Base-by-base conservation (phyloP, 352 stramenopile species). In the Phytophthora europaea region DNA sequence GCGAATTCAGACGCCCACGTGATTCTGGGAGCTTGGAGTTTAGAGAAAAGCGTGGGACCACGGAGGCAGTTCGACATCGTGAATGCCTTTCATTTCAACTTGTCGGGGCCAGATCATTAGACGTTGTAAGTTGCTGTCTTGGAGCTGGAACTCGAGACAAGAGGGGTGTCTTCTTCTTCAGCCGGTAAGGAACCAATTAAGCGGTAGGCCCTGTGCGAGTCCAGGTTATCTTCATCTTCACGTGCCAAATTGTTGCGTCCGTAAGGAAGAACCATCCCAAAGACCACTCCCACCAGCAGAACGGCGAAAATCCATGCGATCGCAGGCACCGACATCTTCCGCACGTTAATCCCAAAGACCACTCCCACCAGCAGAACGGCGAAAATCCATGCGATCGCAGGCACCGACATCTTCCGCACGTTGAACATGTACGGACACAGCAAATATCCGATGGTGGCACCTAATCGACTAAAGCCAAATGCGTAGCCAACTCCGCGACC, bases 391-490 rank as follows among this genome's bases (percentile, higher is more conserved):
- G 51, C 38, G 22, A 79, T 61, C 13, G 33, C 23, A 34, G 61
- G 23, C 50, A 79, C 53, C 53, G 72, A 67, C 67, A 72, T 40
- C 13, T 64, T 18, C 67, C 61, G 75, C 26, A 75, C 67, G 31
- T 79, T 66, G 22, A 75, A 76, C 67, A 79, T 75, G 33, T 70
- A 62, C 9, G 72, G 72, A 16, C 61, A 80, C 34, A 80, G 40
- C 38, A 65, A 73, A 8, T 43, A 58, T 9, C 73, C 69, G 6
- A 52, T 22, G 18, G 67, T 53, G 6, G 61, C 50, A 1, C 64
- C 69, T 31, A 68, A 20, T 8, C 73, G 61, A 31, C 73, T 74
- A 40, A 61, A 67, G 52, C 67, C 69, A 45, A 78, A 65, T 6
- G 63, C 64, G 13, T 70, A 68, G 2, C 58, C 63, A n/a, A 80